Percentiles rank a stretch among this genome's conserved stretches.
phyloP scores from a whole-genome alignment of 306 rosid species.

The Cyamopsis tetragonoloba region DNA sequence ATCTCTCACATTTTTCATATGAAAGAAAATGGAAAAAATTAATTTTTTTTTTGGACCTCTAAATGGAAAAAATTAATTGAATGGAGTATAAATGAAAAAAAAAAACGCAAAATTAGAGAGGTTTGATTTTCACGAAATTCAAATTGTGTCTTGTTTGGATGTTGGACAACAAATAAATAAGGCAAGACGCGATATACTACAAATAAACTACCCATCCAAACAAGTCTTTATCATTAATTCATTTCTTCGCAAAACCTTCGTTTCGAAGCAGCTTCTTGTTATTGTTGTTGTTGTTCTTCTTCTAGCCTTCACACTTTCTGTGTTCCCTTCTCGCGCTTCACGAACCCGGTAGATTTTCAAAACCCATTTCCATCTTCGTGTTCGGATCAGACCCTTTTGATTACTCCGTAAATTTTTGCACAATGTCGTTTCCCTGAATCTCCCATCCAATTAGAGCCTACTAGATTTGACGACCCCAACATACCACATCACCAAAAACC shows the following conservation, averaged over 20 bases:
- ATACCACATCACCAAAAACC: not conserved
- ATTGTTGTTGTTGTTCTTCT: not conserved
- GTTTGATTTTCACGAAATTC: not conserved
- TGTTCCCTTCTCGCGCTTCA: constrained; percentile 10
- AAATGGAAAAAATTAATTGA: no score
- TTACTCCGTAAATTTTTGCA: constrained; percentile 19
- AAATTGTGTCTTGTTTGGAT: constrained; percentile 13
- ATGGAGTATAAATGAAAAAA: no score
- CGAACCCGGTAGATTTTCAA: constrained; percentile 23
- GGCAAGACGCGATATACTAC: not conserved
- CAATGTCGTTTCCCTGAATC: constrained; percentile 47
- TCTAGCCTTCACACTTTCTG: constrained; percentile 19
- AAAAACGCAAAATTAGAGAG: not conserved
- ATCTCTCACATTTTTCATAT: not conserved
- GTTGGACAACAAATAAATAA: not conserved
- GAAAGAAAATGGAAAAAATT: no score
- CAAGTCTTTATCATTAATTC: constrained; percentile 16
- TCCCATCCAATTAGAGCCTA: constrained; percentile 24
- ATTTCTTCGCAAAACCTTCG: constrained; percentile 49
- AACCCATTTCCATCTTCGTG: constrained; percentile 20
- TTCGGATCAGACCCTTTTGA: constrained; percentile 38
- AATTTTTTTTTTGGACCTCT: no score
- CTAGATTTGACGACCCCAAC: constrained; percentile 26
- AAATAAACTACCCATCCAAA: constrained; percentile 10
- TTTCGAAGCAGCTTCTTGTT: constrained; percentile 33